Evolutionary conservation across 169 alveolate genomes (phyloP), one percentile per base, ranked within the genome.

Genomic region (Ichthyophthirius multifiliis): DNA sequence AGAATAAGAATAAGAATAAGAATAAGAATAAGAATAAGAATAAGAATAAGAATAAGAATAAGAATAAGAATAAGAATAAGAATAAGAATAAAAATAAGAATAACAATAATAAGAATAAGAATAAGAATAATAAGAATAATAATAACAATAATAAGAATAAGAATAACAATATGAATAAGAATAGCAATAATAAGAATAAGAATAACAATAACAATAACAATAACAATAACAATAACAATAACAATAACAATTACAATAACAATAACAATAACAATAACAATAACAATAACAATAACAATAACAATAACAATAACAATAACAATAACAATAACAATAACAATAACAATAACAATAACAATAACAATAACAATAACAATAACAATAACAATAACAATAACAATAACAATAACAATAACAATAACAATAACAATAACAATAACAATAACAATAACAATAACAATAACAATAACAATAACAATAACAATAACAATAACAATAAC

Each of bases 181-280:
- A n/a, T n/a, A n/a, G n/a, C n/a, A n/a, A n/a, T n/a, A n/a, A n/a
- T n/a, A n/a, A n/a, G n/a, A n/a, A n/a, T n/a, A n/a, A n/a, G 12
- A 84, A 71, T 43, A 46, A 74, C 16, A 63, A 79, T 67, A 71
- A 73, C n/a, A 76, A 74, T 34, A 79, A 85, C 34, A 85, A 82
- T 47, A 47, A 55, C n/a, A 79, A 78, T 74, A 43, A 76, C n/a
- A 62, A 46, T 63, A 78, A 71, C 55, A 35, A 44, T 39, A 73
- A 76, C 43, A 67, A 65, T 63, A 85, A 78, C 48, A 82, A 55
- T 62, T 16, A 65, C 45, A 82, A 76, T 85, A 74, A 65, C 30
- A 84, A 77, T 76, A 48, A 78, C 23, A 82, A 83, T 71, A 85
- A 82, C 64, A 82, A 65, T 64, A 85, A 83, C 37, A 37, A 76